Conservation (phyloP, 306 rosid species). For the Quillaja saponaria region DNA sequence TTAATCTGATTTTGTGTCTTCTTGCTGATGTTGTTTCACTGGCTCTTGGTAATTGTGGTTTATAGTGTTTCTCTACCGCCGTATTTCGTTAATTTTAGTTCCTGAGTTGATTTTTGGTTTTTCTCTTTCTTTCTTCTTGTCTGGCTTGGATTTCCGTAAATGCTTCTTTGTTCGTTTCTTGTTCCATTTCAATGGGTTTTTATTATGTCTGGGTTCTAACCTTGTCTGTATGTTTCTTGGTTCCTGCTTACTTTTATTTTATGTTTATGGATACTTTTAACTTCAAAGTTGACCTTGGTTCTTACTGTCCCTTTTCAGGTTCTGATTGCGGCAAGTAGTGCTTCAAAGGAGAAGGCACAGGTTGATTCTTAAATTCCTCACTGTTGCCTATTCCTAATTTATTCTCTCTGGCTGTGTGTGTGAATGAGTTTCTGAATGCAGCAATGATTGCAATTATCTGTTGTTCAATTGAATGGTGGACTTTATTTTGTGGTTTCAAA, state of each 20-base stretch:
- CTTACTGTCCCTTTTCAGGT: slow-evolving; percentile 57
- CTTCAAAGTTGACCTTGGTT: slow-evolving; percentile 22
- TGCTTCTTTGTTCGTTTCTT: background rate
- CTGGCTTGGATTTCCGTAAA: slow-evolving; percentile 17
- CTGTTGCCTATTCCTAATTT: background rate
- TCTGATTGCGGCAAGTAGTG: slow-evolving; percentile 71
- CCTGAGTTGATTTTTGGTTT: slow-evolving; percentile 1
- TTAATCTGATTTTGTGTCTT: background rate
- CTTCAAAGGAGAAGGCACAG: slow-evolving; percentile 96
- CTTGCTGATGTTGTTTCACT: no score
- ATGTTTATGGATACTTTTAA: slow-evolving; percentile 2
- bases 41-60: background rate
- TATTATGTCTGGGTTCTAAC: slow-evolving; percentile 3
- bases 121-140: slow-evolving; percentile 8
- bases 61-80: no score
- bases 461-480: slow-evolving; percentile 6
- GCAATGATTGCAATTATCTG: slow-evolving; percentile 4
- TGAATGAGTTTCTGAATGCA: slow-evolving; percentile 16
- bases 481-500: background rate
- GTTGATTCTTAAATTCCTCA: slow-evolving; percentile 38
- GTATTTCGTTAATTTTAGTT: background rate
- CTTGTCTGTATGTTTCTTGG: background rate
- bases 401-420: background rate
- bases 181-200: background rate
- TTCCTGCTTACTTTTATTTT: slow-evolving; percentile 3